Percentiles rank a stretch among this genome's conserved stretches.
Conservation (phyloP, 805 yeast genomes). For the Priceomyces haplophilus region DNA sequence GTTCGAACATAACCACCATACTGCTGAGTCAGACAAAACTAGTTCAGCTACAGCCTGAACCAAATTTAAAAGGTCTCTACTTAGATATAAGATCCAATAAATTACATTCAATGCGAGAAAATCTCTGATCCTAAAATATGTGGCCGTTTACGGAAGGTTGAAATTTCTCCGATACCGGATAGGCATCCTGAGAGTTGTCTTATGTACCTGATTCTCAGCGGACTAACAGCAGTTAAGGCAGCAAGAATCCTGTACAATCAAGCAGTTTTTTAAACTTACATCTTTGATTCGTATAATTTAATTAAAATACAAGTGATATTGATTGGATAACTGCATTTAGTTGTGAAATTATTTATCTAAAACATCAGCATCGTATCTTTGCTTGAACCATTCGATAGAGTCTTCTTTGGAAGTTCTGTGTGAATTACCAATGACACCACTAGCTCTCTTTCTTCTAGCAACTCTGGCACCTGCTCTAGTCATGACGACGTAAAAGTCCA, state of each 20-base stretch:
- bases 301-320: constrained; percentile 8
- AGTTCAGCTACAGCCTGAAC: not conserved
- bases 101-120: too few relatives aligned
- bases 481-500: constrained; percentile 99
- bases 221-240: too few relatives aligned
- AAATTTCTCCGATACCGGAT: too few relatives aligned
- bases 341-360: constrained; percentile 59
- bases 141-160: too few relatives aligned
- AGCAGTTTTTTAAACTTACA: too few relatives aligned
- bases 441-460: constrained; percentile 96
- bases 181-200: too few relatives aligned
- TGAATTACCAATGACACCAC: constrained; percentile 82
- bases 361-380: constrained; percentile 99
- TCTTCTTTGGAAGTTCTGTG: constrained; percentile 93
- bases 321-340: constrained; percentile 6
- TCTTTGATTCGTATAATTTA: too few relatives aligned
- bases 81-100: too few relatives aligned
- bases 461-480: constrained; percentile 99
- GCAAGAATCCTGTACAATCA: too few relatives aligned
- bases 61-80: not conserved
- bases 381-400: constrained; percentile 98
- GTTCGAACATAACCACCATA: constrained; percentile 29
- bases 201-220: too few relatives aligned
- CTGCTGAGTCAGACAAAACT: not conserved
- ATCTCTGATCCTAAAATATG: too few relatives aligned